Conservation (phyloP, 345 rosid genomes). For the Aquilaria yunnanensis region DNA sequence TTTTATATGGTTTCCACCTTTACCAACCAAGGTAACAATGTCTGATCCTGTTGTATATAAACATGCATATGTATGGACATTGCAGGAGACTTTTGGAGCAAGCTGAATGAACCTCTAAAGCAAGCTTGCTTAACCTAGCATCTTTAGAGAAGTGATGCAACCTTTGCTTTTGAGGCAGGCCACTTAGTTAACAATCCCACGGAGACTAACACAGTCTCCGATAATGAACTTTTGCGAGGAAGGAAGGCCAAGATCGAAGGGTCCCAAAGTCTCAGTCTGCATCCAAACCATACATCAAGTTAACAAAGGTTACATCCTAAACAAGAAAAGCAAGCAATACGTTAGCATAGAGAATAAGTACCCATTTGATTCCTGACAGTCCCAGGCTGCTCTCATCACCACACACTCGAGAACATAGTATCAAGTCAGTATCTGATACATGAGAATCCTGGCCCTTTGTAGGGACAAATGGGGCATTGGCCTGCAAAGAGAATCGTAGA, state of each 20-base stretch:
- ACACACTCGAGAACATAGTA: conserved; percentile 31
- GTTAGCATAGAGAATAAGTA: conserved; percentile 18
- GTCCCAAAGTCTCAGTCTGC: conserved; percentile 82
- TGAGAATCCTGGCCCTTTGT: conserved; percentile 25
- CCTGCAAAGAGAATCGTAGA: conserved; percentile 24
- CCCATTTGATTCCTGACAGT: conserved; percentile 89
- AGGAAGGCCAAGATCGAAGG: conserved; percentile 75
- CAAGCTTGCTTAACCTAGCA: too few relatives aligned
- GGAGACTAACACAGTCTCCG: conserved; percentile 30
- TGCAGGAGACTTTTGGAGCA: too few relatives aligned
- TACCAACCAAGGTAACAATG: too few relatives aligned
- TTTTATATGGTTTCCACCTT: too few relatives aligned
- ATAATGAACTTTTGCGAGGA: conserved; percentile 39
- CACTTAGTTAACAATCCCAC: too few relatives aligned
- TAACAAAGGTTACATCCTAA: neutral
- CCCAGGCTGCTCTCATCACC: conserved; percentile 84
- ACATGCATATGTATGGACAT: too few relatives aligned
- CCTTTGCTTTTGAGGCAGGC: too few relatives aligned
- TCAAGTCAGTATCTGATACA: conserved; percentile 37
- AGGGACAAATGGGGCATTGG: conserved; percentile 25
- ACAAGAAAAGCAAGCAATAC: neutral
- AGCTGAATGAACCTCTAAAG: too few relatives aligned
- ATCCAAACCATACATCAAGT: conserved; percentile 10
- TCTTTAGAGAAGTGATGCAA: too few relatives aligned
- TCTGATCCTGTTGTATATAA: too few relatives aligned